Base-by-base conservation (phyloP, 129 eudicot genomes). In the Flaveria linearis region DNA sequence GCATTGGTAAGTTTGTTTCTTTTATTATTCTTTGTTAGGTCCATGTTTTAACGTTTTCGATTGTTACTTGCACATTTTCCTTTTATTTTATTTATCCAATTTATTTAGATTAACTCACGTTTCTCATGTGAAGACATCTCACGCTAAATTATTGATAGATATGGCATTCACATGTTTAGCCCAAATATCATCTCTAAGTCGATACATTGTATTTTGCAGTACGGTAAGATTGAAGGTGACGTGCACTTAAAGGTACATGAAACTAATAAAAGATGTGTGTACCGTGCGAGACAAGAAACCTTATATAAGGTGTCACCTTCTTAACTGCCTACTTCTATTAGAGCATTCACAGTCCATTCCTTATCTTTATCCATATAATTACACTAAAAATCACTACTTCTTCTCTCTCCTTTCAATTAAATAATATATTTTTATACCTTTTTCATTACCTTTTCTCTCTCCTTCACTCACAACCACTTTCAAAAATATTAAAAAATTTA, bases 251-350 rank as follows among this genome's bases (percentile, higher is more conserved):
- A 73, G 25, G 17, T 49, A 49, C 43, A 52, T 60, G 57, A 39
- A 74, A 58, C 78, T 42, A 58, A 60, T 58, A 73, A 58, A 60
- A 15, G 78, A 60, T 43, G 46, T 25, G 57, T 74, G 69, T 43
- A 74, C 69, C 57, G 58, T 74, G 78, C n/a, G 10, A 14, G 22
- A 15, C 78, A 74, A 58, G 69, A 42, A 39, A 56, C 47, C 75
- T 8, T 42, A 30, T 18, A 18, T 7, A 57, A 15, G n/a, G 57
- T 5, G 57, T 51, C 57, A 51, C 18, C 57, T 51, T 51, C 17
- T 14, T 51, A 51, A 51, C 57, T 51, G 57, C 57, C 8, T 51
- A 51, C 41, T 36, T 36, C 9, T 51, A 16, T 51, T 0, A 51
- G n/a, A n/a, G n/a, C n/a, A n/a, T n/a, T n/a, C n/a, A n/a, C n/a